A percentile compares a stretch with the other conserved stretches of the same genome.
phyloP scores from a whole-genome alignment of 148 eudicot species.

The Spergularia marina region DNA sequence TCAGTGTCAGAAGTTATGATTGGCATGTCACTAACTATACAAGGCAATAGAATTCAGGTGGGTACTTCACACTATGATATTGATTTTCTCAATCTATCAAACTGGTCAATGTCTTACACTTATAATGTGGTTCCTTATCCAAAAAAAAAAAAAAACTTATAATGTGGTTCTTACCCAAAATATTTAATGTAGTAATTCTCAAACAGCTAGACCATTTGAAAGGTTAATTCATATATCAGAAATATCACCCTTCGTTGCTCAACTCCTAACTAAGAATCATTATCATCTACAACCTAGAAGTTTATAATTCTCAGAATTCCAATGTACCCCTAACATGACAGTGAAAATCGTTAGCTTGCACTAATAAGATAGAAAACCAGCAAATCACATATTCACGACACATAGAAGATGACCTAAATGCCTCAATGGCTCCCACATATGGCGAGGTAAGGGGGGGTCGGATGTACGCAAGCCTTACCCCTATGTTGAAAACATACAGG shows the following conservation, averaged over 20 bases:
- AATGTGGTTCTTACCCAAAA: too few relatives aligned
- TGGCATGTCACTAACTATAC: background rate
- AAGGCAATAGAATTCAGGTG: background rate
- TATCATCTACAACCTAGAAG: background rate
- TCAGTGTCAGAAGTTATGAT: background rate
- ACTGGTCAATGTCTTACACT: background rate
- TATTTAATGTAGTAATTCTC: background rate
- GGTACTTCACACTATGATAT: background rate
- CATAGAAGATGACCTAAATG: too few relatives aligned
- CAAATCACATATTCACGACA: too few relatives aligned
- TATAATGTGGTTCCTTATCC: too few relatives aligned
- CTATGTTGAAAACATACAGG: too few relatives aligned
- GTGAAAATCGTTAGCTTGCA: background rate
- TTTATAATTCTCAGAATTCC: background rate
- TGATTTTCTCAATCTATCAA: conserved; percentile 1
- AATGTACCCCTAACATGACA: background rate
- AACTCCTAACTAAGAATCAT: background rate
- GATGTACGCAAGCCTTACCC: too few relatives aligned
- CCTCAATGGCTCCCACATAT: too few relatives aligned
- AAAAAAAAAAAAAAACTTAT: too few relatives aligned
- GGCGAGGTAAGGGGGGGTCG: too few relatives aligned
- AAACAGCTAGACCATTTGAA: background rate
- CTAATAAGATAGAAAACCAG: too few relatives aligned
- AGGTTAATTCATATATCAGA: background rate
- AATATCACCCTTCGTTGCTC: background rate